Evolutionary conservation across 2,329 filamentous ascomycete species (phyloP).

Genomic region (Lachnellula cervina): DNA sequence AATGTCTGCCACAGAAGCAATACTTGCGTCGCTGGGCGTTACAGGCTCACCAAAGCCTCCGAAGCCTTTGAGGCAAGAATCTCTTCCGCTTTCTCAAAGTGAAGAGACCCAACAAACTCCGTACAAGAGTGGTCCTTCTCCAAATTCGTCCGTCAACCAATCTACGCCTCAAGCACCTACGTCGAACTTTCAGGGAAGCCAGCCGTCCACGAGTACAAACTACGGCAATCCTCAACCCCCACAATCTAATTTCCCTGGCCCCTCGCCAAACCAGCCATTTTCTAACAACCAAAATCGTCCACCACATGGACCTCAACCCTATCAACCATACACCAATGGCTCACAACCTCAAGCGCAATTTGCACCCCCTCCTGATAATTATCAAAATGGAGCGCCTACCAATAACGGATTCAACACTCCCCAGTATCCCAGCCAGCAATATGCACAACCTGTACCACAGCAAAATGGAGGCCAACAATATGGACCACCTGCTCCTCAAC

Average conservation of each 20-base stretch:
- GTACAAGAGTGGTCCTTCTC: conserved; percentile 3
- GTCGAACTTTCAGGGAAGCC: background rate
- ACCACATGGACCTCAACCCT: background rate
- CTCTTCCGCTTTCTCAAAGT: no score
- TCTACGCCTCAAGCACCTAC: background rate
- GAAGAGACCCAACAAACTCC: background rate
- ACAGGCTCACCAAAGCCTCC: conserved; percentile 34
- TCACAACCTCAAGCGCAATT: background rate
- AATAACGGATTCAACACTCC: background rate
- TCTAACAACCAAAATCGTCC: background rate
- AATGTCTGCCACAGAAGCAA: conserved; percentile 25
- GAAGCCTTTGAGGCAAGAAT: conserved; percentile 27
- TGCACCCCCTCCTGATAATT: conserved; percentile 2
- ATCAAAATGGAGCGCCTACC: conserved; percentile 2
- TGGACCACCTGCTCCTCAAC: conserved; percentile 2
- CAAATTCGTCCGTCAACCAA: background rate
- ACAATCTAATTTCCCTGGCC: background rate
- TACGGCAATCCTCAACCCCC: background rate
- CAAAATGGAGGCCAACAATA: conserved; percentile 8
- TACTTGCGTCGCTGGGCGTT: conserved; percentile 34
- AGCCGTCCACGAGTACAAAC: background rate
- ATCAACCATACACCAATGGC: conserved; percentile 1
- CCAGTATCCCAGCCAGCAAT: background rate
- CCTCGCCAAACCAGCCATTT: background rate
- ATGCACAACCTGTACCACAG: background rate